Percentiles rank a stretch among this genome's conserved stretches.
phyloP scores from a whole-genome alignment of 2,329 filamentous ascomycete genomes.

The Thelonectria olida region DNA sequence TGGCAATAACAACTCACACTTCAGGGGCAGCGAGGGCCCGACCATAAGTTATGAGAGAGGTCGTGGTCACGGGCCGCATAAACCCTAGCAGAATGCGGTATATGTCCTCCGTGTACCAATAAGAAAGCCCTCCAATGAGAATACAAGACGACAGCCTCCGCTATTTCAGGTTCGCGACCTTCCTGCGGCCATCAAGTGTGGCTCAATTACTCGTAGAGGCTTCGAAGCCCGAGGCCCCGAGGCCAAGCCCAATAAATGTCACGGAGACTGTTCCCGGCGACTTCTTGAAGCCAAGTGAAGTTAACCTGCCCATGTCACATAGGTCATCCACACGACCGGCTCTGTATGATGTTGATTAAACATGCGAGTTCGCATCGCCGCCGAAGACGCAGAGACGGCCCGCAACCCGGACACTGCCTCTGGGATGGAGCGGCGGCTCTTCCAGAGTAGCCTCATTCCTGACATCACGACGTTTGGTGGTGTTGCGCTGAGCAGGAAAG shows the following conservation, averaged over 20 bases:
- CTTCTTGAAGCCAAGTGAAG: not conserved
- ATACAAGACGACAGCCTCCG: not conserved
- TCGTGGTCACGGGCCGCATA: not conserved
- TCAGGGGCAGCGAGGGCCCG: conserved; percentile 6
- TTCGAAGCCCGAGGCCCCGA: conserved; percentile 3
- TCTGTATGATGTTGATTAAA: not conserved
- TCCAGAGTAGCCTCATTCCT: not conserved
- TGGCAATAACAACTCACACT: not conserved
- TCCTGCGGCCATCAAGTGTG: not conserved
- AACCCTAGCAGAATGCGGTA: conserved; percentile 12
- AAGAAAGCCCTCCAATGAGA: conserved; percentile 21
- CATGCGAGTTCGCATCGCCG: not conserved
- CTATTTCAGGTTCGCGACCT: conserved; percentile 2
- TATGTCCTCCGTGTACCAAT: conserved; percentile 18
- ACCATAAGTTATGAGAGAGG: not conserved
- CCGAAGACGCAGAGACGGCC: conserved; percentile 11
- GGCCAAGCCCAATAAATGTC: not conserved
- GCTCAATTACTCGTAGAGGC: conserved; percentile 2
- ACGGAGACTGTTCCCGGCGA: not conserved
- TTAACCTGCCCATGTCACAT: not conserved
- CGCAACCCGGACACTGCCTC: conserved; percentile 18
- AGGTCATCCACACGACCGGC: not conserved
- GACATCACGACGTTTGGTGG: not conserved
- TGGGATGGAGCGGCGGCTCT: conserved; percentile 2
- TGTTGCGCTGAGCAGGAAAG: not conserved